Evolutionary conservation across 169 alveolate species (phyloP), one percentile per base, ranked within the genome.

Genomic region (Eimeria necatrix): DNA sequence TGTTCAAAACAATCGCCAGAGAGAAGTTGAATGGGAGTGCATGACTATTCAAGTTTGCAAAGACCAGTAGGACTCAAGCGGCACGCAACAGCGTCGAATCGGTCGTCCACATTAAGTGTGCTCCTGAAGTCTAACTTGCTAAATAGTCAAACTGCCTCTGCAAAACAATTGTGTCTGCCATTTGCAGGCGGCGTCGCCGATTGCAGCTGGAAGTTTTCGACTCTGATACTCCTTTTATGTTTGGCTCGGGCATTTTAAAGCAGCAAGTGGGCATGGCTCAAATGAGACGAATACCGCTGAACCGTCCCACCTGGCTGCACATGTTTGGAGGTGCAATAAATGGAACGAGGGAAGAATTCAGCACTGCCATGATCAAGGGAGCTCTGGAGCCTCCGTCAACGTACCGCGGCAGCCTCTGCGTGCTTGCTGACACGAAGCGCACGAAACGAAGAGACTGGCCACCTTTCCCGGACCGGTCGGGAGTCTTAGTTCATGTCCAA

Each of bases 371-470:
- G 95, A 49, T 91, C 46, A 74, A 76, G 46, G 95, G 95, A n/a
- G 95, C 90, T 8, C 56, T 91, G 81, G 83, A 91, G 32, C 95
- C 95, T 18, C 71, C 95, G 52, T 53, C 91, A 2, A 76, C 89
- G 12, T 91, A 91, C 95, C 95, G 83, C 52, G 95, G 95, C 60
- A 74, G 90, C 4, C 95, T 91, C 51, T 91, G 95, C 32, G 84
- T 91, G 48, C 83, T 76, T 46, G 91, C 84, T n/a, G 95, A 91
- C 71, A 74, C 68, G 22, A 91, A 76, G 60, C 46, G 95, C 32
- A 60, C 70, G 71, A 51, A 83, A 5, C 60, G 91, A 4, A 52
- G 56, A 22, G 91, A 76, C 90, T 91, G 95, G 95, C 95, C 95
- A 26, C 95, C 95, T 14, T 76, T 91, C 83, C 91, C 91, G 14